Conservation (phyloP, 306 rosid species). For the Cucumis hystrix region DNA sequence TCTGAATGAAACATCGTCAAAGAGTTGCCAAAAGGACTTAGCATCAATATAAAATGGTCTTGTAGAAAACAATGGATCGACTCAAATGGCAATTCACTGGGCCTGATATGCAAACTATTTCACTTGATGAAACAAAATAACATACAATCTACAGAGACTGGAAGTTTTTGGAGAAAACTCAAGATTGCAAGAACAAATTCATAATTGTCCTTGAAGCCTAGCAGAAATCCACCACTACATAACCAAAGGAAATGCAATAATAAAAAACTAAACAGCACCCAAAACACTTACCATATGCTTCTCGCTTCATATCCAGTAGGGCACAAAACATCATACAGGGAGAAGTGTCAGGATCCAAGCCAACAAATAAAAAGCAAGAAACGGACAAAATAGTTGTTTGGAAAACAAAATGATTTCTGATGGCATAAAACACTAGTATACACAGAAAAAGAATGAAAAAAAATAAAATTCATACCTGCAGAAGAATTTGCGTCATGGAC, state of each 20-base stretch:
- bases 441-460: background rate
- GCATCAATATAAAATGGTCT: background rate
- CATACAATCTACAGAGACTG: background rate
- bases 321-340: conserved; percentile 17
- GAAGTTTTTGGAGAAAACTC: background rate
- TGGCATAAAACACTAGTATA: background rate
- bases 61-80: background rate
- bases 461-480: conserved; percentile 50
- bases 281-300: conserved; percentile 66
- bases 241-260: conserved; percentile 1
- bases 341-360: conserved; percentile 27
- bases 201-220: background rate
- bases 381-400: background rate
- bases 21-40: background rate
- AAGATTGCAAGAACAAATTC: background rate
- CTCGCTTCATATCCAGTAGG: conserved; percentile 60
- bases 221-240: background rate
- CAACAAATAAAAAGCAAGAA: conserved; percentile 24
- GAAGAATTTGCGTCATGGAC: conserved; percentile 97
- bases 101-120: background rate
- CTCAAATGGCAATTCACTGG: background rate
- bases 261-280: background rate
- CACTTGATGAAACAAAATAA: background rate
- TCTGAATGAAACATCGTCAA: background rate
- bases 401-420: background rate